These are phyloP conservation scores for Phialocephala sp. DNA, from an alignment of 2,329 filamentous ascomycete genomes.

Conservation along the genomic window DNA sequence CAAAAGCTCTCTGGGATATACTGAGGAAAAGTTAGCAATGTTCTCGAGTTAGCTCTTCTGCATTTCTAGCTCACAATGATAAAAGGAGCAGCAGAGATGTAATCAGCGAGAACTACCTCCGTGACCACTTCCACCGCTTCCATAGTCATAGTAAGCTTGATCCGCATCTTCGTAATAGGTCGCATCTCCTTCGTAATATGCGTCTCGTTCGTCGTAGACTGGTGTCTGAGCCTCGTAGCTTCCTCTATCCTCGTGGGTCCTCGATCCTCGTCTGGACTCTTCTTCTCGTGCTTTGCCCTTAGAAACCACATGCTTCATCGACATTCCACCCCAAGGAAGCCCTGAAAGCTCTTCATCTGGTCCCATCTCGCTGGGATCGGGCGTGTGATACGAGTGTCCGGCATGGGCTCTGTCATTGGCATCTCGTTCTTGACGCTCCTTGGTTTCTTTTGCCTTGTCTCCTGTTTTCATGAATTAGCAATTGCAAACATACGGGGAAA, in stretches of 20 bases:
- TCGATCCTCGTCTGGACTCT: constrained; percentile 47
- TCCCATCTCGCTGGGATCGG: constrained; percentile 61
- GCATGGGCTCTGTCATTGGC: constrained; percentile 67
- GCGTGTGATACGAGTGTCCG: constrained; percentile 66
- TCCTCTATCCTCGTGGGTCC: constrained; percentile 34
- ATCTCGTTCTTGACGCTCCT: constrained; percentile 68
- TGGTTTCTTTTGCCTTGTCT: constrained; percentile 71
- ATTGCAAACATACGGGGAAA: neutral
- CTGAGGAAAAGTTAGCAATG: neutral
- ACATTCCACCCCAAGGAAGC: constrained; percentile 74
- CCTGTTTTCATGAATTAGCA: constrained; percentile 51
- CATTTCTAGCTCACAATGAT: neutral
- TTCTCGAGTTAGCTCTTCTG: neutral
- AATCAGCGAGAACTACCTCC: constrained; percentile 37
- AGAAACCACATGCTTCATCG: constrained; percentile 58
- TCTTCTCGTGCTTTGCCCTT: constrained; percentile 52
- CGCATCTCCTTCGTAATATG: constrained; percentile 37
- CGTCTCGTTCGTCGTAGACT: constrained; percentile 35
- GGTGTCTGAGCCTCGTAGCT: constrained; percentile 32
- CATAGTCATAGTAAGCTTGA: constrained; percentile 41
- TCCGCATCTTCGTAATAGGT: constrained; percentile 37
- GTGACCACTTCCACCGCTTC: constrained; percentile 38
- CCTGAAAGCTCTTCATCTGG: constrained; percentile 63
- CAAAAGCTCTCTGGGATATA: constrained; percentile 6
- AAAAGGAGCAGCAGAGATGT: neutral